Evolutionary conservation across 495 filamentous ascomycete species (phyloP), one percentile per base, ranked within the genome.

Genomic region (Trypethelium eluteriae): DNA sequence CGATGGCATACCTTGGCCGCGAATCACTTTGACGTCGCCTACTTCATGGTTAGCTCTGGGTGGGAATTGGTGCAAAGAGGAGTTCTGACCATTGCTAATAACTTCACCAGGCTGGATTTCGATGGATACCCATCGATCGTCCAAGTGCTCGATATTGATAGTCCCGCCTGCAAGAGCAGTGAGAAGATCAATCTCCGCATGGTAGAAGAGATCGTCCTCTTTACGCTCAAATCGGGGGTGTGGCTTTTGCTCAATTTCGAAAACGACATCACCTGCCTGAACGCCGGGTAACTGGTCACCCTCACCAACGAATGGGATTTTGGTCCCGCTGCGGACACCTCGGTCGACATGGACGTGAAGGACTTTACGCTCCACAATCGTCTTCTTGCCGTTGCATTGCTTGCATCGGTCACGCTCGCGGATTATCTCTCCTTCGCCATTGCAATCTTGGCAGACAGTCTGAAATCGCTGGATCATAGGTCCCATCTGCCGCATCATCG

Each of bases 401-500:
- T 96, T 97, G 86, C 94, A 99, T 75, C 88, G 86, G 77, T 98
- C 95, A 82, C 93, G 92, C 62, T 98, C 94, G 70, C 89, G 89
- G 75, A 99, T 91, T 65, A 88, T 92, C 80, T 99, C 95, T 62
- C 95, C 92, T 77, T 98, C 95, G 67, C 94, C 94, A 67, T 92
- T 91, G 76, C 94, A 99, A 78, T 99, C 94, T 39, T 92, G 90
- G 85, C 94, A 99, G 68, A 97, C 92, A 25, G 95, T 98, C 84
- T 98, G 95, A 85, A 98, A 98, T 62, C 94, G 90, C 80, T 98
- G 95, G 74, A 98, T 98, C 94, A 99, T 99, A 63, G 94, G 94
- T 63, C 95, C 94, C 93, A 98, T 98, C 82, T 98, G 95, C 72
- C 94, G 90, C 94, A 98, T 97, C 93, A 99, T 98, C 32, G 89